Base-by-base conservation (phyloP, 345 rosid genomes). In the Lepidium didymum region DNA sequence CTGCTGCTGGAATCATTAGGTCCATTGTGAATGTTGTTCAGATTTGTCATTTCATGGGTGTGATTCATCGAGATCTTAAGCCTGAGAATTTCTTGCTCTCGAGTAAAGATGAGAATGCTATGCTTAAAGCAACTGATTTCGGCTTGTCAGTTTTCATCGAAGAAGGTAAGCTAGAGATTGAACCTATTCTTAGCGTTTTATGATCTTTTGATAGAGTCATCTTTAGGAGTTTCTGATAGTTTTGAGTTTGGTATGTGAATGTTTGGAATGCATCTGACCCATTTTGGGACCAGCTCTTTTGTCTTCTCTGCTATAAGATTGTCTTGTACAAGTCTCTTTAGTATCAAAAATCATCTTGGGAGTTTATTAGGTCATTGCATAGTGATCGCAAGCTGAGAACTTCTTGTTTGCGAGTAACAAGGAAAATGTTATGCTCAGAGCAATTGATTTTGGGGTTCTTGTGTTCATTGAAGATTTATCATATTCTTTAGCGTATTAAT, bases 41-140 rank as follows among this genome's bases (percentile, higher is more conserved):
- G 56, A 81, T 83, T 69, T 91, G 96, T 70, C 97, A 91, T 75
- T 87, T 85, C 37, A 85, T 91, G 96, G 97, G 97, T 37, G 91
- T 91, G 15, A 61, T 91, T 78, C 97, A 91, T 64, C 81, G 96
- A 14, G 96, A 91, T 74, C 91, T 91, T 16, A 91, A 91, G 85
- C 97, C 97, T 2, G 96, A 91, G 83, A 91, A 91, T 70, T 89
- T 91, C 84, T 81, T 91, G 83, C 56, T 91, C 7, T 76, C 94
- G 1, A 83, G 81, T 62, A 81, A 85, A 73, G 87, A 81, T 5
- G 84, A 81, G 52, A 81, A 66, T 10, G 89, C 93, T 25, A 81
- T 75, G 83, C 69, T 91, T 75, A 91, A 91, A 79, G 87, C 96
- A 3, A 89, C 91, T 8, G 97, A 87, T 77, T 91, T 91, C 57